Conservation (phyloP, 768 basidiomycete species). For the Naganishia vishniacii region DNA sequence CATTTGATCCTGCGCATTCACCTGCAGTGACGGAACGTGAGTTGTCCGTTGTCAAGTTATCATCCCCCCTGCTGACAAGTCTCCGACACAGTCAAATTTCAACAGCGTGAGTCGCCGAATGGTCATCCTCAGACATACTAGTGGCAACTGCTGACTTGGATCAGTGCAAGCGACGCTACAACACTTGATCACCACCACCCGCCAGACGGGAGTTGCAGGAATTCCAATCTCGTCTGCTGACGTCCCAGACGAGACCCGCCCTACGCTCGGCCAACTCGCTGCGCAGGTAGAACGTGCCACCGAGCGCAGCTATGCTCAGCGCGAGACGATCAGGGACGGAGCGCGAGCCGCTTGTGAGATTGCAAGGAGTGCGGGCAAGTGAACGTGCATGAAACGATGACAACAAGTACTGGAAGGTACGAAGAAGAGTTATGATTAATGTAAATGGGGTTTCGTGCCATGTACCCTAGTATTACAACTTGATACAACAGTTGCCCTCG, state of each 20-base stretch:
- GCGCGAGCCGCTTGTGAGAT: constrained; percentile 9
- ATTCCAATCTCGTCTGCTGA: constrained; percentile 3
- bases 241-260: neutral
- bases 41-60: neutral
- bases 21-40: constrained; percentile 7
- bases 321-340: constrained; percentile 6
- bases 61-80: neutral
- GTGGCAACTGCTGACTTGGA: neutral
- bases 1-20: neutral
- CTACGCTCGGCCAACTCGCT: constrained; percentile 13
- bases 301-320: constrained; percentile 10
- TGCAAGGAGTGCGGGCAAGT: constrained; percentile 2
- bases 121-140: neutral
- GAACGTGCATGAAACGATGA: too few species aligned
- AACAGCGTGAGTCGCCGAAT: constrained; percentile 9
- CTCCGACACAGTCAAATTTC: constrained; percentile 1
- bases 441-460: neutral
- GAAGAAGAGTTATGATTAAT: neutral
- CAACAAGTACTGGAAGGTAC: neutral
- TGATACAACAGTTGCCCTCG: constrained; percentile 6
- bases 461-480: constrained; percentile 3
- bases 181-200: constrained; percentile 5
- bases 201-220: constrained; percentile 12
- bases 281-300: constrained; percentile 19
- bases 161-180: constrained; percentile 12